Evolutionary conservation across 805 yeast genomes (phyloP).

Genomic region (Wickerhamia fluorescens): DNA sequence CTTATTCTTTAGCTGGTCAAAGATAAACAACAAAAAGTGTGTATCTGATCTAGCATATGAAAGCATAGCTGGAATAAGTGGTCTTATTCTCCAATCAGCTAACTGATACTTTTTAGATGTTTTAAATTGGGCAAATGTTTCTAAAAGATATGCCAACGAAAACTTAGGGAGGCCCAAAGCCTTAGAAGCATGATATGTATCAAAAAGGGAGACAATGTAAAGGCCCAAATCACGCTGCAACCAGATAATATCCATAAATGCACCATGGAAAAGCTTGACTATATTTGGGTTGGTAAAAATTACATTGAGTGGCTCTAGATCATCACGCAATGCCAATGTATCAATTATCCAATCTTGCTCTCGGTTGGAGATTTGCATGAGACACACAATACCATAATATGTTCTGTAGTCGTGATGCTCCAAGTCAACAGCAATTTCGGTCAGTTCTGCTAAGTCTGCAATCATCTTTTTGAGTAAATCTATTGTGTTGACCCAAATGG

Average conservation of each 20-base stretch:
- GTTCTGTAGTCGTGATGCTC: slow-evolving; percentile 94
- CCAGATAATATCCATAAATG: slow-evolving; percentile 96
- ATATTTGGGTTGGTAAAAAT: slow-evolving; percentile 78
- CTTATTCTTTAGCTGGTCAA: slow-evolving; percentile 61
- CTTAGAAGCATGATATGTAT: slow-evolving; percentile 85
- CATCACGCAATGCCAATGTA: slow-evolving; percentile 71
- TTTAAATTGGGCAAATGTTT: slow-evolving; percentile 70
- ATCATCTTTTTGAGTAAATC: slow-evolving; percentile 51
- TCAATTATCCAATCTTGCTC: slow-evolving; percentile 84
- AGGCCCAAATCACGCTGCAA: slow-evolving; percentile 91
- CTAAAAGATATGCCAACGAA: slow-evolving; percentile 78
- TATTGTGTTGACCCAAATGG: slow-evolving; percentile 65
- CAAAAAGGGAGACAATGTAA: slow-evolving; percentile 83
- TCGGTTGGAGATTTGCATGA: slow-evolving; percentile 86
- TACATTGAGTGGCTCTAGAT: slow-evolving; percentile 56
- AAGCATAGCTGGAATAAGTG: slow-evolving; percentile 66
- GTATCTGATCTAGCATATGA: slow-evolving; percentile 94
- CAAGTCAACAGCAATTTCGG: slow-evolving; percentile 83
- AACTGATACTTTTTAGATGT: slow-evolving; percentile 93
- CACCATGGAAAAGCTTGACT: slow-evolving; percentile 91
- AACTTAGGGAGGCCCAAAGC: slow-evolving; percentile 73
- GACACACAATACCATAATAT: slow-evolving; percentile 81
- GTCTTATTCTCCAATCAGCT: slow-evolving; percentile 95
- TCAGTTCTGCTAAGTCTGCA: slow-evolving; percentile 38
- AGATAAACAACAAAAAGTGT: slow-evolving; percentile 79